Base-by-base conservation (phyloP, 495 filamentous ascomycete species). In the Tuber indicum region DNA sequence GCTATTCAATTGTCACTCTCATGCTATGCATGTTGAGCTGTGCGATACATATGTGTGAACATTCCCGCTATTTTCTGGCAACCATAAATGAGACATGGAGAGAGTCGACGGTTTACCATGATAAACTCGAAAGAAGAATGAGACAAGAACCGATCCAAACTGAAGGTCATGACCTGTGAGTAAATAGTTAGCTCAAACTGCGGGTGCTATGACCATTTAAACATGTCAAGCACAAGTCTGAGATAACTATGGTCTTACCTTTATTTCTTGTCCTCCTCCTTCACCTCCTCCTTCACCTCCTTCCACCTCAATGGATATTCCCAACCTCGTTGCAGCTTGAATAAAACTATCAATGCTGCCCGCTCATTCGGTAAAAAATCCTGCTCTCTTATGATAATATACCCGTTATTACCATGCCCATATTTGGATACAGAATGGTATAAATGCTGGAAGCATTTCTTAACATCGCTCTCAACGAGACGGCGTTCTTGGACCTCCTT, bases 271-370 rank as follows among this genome's bases (percentile, higher is more conserved):
- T 1, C 39, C 39, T 32, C 32, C 32, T 32, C 32, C 32, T n/a
- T n/a, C n/a, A n/a, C n/a, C n/a, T 32, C 32, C 32, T 32, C 32
- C 32, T 41, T 41, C 39, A 1, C 4, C 39, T 41, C 39, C 39
- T 41, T 5, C 39, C 39, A 41, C 2, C 1, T 0, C 1, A 41
- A 41, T 5, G 39, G 39, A n/a, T n/a, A n/a, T n/a, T n/a, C n/a
- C n/a, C n/a, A n/a, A n/a, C n/a, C n/a, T n/a, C n/a, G n/a, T n/a
- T 74, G 32, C 17, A 76, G 0, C 36, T 62, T 76, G 36, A 52
- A 41, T 2, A 62, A 76, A 4, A 23, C 41, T 16, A 74, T 23
- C 4, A 76, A 14, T 7, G 71, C 42, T 19, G 16, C 75, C 3
- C 39, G 21, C 72, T 58, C 12, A 9, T 45, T 58, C 41, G 1